These are phyloP conservation scores for Taxawa tesnikishii DNA, from an alignment of 2,329 filamentous ascomycete genomes.

Conservation along the genomic window DNA sequence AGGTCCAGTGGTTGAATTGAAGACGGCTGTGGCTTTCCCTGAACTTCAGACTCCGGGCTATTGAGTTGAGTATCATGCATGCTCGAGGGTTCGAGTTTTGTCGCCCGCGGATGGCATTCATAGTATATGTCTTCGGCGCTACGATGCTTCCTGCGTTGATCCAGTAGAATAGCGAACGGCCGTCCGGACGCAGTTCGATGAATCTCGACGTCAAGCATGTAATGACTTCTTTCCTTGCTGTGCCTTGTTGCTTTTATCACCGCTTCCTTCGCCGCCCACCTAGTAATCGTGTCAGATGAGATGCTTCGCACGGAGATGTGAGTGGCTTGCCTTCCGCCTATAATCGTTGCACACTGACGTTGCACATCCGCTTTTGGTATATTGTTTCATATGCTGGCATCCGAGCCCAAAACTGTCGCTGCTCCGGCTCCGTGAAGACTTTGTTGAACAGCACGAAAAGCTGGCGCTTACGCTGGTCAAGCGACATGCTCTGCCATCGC, in stretches of 20 bases:
- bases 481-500: no score
- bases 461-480: no score
- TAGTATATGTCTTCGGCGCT: background rate
- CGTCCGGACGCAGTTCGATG: background rate
- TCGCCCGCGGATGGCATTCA: no score
- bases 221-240: constrained; percentile 32
- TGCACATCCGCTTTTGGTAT: background rate
- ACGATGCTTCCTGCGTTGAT: background rate
- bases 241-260: constrained; percentile 49
- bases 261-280: constrained; percentile 65
- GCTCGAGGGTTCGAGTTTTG: no score
- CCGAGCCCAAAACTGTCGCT: background rate
- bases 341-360: background rate
- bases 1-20: constrained; percentile 25
- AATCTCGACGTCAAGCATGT: constrained; percentile 17
- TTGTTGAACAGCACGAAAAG: background rate
- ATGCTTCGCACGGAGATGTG: constrained; percentile 1
- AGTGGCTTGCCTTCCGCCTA: background rate
- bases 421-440: background rate
- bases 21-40: background rate
- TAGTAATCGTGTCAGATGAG: constrained; percentile 13
- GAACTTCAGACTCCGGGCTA: background rate
- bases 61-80: no score
- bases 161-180: background rate
- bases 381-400: background rate